Percentiles rank a stretch among this genome's conserved stretches.
phyloP scores from a whole-genome alignment of 306 rosid species.

The Senna tora region DNA sequence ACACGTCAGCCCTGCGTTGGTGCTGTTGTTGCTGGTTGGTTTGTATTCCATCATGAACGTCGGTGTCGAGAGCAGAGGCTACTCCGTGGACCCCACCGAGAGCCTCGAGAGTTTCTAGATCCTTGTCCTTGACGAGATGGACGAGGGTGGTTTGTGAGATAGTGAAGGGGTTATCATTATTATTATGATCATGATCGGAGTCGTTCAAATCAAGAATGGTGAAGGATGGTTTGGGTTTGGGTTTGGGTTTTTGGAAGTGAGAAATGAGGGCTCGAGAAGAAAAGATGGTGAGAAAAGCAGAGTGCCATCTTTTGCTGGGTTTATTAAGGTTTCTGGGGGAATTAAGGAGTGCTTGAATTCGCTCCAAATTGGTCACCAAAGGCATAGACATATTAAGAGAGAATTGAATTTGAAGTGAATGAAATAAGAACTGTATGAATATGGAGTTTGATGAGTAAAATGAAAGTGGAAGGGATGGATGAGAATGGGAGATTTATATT shows the following conservation, averaged over 20 bases:
- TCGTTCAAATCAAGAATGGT: no score
- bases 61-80: constrained; percentile 29
- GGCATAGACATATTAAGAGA: no score
- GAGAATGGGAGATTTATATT: no score
- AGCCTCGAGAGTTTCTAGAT: not conserved
- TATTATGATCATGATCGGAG: no score
- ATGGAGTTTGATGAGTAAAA: no score
- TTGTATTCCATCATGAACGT: constrained; percentile 23
- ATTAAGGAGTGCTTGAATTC: no score
- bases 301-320: constrained; percentile 45
- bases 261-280: constrained; percentile 46
- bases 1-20: not conserved
- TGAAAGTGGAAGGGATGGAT: no score
- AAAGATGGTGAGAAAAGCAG: constrained; percentile 45
- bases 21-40: constrained; percentile 7
- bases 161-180: not conserved
- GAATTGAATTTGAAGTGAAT: no score
- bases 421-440: no score
- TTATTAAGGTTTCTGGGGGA: not conserved
- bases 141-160: constrained; percentile 24
- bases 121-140: constrained; percentile 39
- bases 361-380: no score
- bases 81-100: constrained; percentile 36
- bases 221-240: no score
- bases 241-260: not conserved